Base-by-base conservation (phyloP, 306 rosid species). In the Inga oerstediana region DNA sequence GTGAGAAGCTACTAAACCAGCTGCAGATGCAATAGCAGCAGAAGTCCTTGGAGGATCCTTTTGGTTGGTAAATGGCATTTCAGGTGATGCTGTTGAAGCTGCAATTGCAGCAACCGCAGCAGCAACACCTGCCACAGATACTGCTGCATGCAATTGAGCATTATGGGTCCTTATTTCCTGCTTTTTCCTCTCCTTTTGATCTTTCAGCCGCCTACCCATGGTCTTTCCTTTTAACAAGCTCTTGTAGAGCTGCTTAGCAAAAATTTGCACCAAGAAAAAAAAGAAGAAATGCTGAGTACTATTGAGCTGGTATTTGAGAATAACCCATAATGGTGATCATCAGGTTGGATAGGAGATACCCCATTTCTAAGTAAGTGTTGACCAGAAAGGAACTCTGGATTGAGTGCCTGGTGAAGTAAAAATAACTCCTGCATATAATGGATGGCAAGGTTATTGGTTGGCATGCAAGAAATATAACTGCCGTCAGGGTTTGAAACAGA, bases 61-160 rank as follows among this genome's bases (percentile, higher is more conserved):
- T 76, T 75, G 91, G 65, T 83, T 82, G 27, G 80, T 75, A 35
- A 86, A 59, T 52, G 93, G 81, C 68, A 86, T 81, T 70, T 87
- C 92, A 30, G 90, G 86, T 30, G 91, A 79, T 75, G 89, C 93
- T 44, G 88, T 79, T 37, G 98, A 88, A 84, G 99, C 93, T 49
- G 90, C 90, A 39, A 89, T 76, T 27, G 98, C 94, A 5, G 98
- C 98, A 71, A 95, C 93, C 8, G 97, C 92, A 16, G 99, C 92
- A 72, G 99, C 99, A 78, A 95, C 99, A 70, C 99, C 99, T 51
- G 91, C 99, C 74, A 93, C 99, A 8, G 98, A 95, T 59, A 93
- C 92, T 16, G 94, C 97, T 1, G 99, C 98, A 20, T 95, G 99
- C 83, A 95, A 80, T 84, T 91, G 99, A 24, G 99, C 98, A 79